These are phyloP conservation scores for Daldinia vernicosa DNA, from an alignment of 495 filamentous ascomycete species.

Conservation along the genomic window DNA sequence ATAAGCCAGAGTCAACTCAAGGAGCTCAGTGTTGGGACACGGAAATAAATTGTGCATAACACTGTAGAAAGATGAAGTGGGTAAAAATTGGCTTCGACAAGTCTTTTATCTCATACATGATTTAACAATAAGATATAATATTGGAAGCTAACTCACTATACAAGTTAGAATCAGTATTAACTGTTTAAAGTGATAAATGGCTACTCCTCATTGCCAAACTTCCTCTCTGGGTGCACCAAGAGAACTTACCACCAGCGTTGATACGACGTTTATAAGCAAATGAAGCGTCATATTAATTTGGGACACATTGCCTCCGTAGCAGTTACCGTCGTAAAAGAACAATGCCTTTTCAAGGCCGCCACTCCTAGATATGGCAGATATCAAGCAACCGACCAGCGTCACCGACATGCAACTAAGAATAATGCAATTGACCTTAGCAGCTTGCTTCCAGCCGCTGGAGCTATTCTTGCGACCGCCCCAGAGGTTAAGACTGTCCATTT, in stretches of 20 bases:
- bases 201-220: background rate
- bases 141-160: constrained; percentile 3
- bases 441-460: constrained; percentile 36
- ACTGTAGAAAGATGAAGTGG: background rate
- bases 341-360: constrained; percentile 18
- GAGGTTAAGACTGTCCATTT: constrained; percentile 28
- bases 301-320: constrained; percentile 23
- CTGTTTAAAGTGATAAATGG: background rate
- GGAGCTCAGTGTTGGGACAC: background rate
- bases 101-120: background rate
- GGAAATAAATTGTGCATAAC: background rate
- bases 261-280: constrained; percentile 37
- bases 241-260: constrained; percentile 39
- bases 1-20: background rate
- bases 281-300: constrained; percentile 32
- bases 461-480: background rate
- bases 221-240: background rate
- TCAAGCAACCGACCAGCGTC: constrained; percentile 14
- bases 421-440: constrained; percentile 39
- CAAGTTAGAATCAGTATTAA: constrained; percentile 9
- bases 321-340: constrained; percentile 33
- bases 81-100: background rate
- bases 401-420: constrained; percentile 31
- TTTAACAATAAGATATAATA: background rate
- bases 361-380: constrained; percentile 12